Conservation (phyloP, 306 rosid species). For the Sphenostylis stenocarpa region DNA sequence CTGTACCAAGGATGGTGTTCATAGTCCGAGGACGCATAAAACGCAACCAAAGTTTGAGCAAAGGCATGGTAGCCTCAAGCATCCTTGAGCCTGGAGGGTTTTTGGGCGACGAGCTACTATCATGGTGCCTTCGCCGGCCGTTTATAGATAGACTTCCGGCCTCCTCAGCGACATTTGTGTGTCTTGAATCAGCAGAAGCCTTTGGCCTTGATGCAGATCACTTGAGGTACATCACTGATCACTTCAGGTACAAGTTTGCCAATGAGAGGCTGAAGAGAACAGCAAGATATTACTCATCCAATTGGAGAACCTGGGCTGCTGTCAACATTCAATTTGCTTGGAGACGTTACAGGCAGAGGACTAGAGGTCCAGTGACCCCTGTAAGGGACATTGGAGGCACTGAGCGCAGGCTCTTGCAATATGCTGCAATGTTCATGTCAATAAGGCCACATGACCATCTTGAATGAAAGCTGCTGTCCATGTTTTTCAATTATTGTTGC, state of each 20-base stretch:
- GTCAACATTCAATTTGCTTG: slow-evolving; percentile 90
- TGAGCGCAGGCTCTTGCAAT: slow-evolving; percentile 75
- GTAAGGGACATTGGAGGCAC: slow-evolving; percentile 46
- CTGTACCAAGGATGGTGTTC: slow-evolving; percentile 85
- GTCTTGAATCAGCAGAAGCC: slow-evolving; percentile 84
- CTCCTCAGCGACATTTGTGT: slow-evolving; percentile 79
- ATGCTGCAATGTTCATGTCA: slow-evolving; percentile 98
- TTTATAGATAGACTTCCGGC: slow-evolving; percentile 81
- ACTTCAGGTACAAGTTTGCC: slow-evolving; percentile 88
- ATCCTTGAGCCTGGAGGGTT: slow-evolving; percentile 85
- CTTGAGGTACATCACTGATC: slow-evolving; percentile 85
- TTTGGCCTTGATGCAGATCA: slow-evolving; percentile 67
- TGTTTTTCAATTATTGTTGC: slow-evolving; percentile 4
- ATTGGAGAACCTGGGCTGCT: slow-evolving; percentile 99
- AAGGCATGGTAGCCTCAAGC: slow-evolving; percentile 88
- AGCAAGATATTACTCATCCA: slow-evolving; percentile 92
- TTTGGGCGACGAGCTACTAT: slow-evolving; percentile 88
- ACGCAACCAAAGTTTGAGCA: slow-evolving; percentile 81
- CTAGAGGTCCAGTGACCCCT: slow-evolving; percentile 77
- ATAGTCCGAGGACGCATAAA: slow-evolving; percentile 75
- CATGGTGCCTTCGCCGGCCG: slow-evolving; percentile 93
- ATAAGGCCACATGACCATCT: slow-evolving; percentile 96
- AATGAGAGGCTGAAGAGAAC: slow-evolving; percentile 91
- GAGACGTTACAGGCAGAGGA: slow-evolving; percentile 83
- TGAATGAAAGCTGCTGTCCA: slow-evolving; percentile 40